A percentile compares a stretch with the other conserved stretches of the same genome.
phyloP scores from a whole-genome alignment of 495 filamentous ascomycete genomes.

The Saxophila tyrrhenica region DNA sequence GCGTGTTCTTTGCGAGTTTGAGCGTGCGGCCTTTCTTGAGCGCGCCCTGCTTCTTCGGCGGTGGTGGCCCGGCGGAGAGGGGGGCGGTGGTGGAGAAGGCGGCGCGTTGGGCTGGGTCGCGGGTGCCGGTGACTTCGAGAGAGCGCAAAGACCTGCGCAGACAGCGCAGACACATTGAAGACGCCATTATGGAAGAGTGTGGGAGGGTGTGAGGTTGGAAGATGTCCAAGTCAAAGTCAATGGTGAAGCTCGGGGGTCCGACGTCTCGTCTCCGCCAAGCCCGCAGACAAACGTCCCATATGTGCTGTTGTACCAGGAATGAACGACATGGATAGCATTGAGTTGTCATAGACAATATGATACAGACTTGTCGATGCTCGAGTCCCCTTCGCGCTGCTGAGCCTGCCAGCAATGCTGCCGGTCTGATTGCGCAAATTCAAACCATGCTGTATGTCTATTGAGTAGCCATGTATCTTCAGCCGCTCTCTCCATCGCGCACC shows the following conservation, averaged over 20 bases:
- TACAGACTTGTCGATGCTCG: too few relatives aligned
- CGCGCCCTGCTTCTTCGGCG: conserved; percentile 23
- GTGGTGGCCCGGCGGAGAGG: conserved; percentile 31
- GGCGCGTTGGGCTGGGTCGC: conserved; percentile 26
- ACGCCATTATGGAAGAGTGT: not conserved
- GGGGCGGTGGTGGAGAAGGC: conserved; percentile 23
- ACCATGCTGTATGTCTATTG: too few relatives aligned
- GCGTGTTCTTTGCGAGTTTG: conserved; percentile 12
- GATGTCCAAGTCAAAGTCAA: too few relatives aligned
- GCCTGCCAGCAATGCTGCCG: too few relatives aligned
- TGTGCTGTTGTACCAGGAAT: too few relatives aligned
- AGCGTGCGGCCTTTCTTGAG: conserved; percentile 9
- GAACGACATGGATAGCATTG: too few relatives aligned
- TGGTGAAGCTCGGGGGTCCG: not conserved
- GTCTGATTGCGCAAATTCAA: too few relatives aligned
- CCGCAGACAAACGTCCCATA: too few relatives aligned
- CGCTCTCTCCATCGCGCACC: too few relatives aligned
- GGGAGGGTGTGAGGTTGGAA: not conserved
- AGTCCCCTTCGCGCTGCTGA: too few relatives aligned
- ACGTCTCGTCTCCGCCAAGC: not conserved
- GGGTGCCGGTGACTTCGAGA: not conserved
- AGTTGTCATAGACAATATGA: too few relatives aligned
- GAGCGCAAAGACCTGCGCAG: not conserved
- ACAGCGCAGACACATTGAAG: not conserved
- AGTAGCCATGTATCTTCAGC: too few relatives aligned